Evolutionary conservation across 1,139 yeast species (phyloP).

Genomic region (Blastobotrys persicus): DNA sequence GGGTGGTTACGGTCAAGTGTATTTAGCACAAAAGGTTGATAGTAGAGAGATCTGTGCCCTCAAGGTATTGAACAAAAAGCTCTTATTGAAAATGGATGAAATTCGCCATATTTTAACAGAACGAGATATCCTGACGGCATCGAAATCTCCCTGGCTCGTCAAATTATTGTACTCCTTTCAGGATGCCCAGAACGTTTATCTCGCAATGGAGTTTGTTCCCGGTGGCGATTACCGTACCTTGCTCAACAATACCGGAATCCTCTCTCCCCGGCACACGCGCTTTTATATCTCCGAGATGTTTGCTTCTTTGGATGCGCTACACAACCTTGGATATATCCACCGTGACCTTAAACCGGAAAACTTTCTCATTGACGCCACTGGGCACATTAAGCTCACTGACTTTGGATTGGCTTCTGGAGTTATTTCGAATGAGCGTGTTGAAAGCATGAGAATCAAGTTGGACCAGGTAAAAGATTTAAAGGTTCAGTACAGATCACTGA

Average conservation of each 20-base stretch:
- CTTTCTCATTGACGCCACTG: constrained; percentile 88
- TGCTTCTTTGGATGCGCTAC: constrained; percentile 87
- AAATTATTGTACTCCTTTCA: constrained; percentile 93
- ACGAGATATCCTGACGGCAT: constrained; percentile 91
- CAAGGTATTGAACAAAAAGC: constrained; percentile 83
- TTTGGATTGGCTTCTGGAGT: constrained; percentile 98
- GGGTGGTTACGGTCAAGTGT: constrained; percentile 98
- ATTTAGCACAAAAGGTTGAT: constrained; percentile 88
- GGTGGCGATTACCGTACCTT: constrained; percentile 98
- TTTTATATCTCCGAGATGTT: constrained; percentile 97
- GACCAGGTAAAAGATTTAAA: constrained; percentile 70
- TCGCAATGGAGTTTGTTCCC: constrained; percentile 99
- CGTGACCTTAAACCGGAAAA: constrained; percentile 98
- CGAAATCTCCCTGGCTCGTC: constrained; percentile 95
- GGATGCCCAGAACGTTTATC: constrained; percentile 81
- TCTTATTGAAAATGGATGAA: constrained; percentile 86
- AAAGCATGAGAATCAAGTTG: constrained; percentile 82
- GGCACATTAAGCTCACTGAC: constrained; percentile 95
- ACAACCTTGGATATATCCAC: constrained; percentile 93
- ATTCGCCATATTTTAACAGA: constrained; percentile 95
- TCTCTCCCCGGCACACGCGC: constrained; percentile 93
- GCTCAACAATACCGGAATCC: constrained; percentile 85
- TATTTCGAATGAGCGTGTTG: constrained; percentile 88
- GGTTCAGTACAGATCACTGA: constrained; percentile 67
- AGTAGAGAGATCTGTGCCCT: constrained; percentile 95